Evolutionary conservation across 768 basidiomycete genomes (phyloP).

Genomic region (Mycena filopes): DNA sequence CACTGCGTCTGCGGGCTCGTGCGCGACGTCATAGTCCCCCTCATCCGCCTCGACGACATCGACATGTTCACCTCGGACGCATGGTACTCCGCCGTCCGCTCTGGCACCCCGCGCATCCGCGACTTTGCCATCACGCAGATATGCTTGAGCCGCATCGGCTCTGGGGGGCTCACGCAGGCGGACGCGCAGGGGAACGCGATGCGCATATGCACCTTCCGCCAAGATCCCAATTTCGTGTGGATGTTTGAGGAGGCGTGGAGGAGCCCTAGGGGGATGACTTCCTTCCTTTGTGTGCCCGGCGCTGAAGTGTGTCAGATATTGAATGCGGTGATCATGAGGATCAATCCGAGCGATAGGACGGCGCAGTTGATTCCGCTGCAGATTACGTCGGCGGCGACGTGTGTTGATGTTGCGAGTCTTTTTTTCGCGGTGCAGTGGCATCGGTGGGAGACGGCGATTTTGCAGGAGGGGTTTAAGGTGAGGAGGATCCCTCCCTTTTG

Average conservation of each 20-base stretch:
- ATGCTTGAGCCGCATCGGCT: slow-evolving; percentile 24
- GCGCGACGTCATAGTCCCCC: slow-evolving; percentile 21
- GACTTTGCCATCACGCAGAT: slow-evolving; percentile 27
- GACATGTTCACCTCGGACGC: slow-evolving; percentile 26
- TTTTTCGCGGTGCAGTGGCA: slow-evolving; percentile 32
- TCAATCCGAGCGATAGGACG: slow-evolving; percentile 27
- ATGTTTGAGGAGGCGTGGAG: slow-evolving; percentile 33
- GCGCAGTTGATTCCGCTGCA: slow-evolving; percentile 31
- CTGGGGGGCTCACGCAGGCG: slow-evolving; percentile 25
- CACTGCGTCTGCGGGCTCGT: slow-evolving; percentile 18
- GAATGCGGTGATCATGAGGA: slow-evolving; percentile 28
- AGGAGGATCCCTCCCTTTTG: neutral
- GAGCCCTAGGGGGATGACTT: slow-evolving; percentile 12
- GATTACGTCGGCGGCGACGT: slow-evolving; percentile 15
- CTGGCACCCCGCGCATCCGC: neutral
- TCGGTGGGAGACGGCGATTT: slow-evolving; percentile 25
- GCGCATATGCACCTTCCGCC: slow-evolving; percentile 30
- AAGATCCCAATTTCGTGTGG: slow-evolving; percentile 24
- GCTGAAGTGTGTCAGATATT: slow-evolving; percentile 22
- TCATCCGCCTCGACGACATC: slow-evolving; percentile 18
- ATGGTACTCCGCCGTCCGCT: slow-evolving; percentile 30
- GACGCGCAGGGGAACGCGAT: slow-evolving; percentile 26
- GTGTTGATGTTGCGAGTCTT: slow-evolving; percentile 10
- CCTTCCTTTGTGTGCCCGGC: slow-evolving; percentile 29
- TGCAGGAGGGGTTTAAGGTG: slow-evolving; percentile 31